Percentiles rank a stretch among this genome's conserved stretches.
Conservation (phyloP, 257 asterid species). For the Salvia rosmarinus region DNA sequence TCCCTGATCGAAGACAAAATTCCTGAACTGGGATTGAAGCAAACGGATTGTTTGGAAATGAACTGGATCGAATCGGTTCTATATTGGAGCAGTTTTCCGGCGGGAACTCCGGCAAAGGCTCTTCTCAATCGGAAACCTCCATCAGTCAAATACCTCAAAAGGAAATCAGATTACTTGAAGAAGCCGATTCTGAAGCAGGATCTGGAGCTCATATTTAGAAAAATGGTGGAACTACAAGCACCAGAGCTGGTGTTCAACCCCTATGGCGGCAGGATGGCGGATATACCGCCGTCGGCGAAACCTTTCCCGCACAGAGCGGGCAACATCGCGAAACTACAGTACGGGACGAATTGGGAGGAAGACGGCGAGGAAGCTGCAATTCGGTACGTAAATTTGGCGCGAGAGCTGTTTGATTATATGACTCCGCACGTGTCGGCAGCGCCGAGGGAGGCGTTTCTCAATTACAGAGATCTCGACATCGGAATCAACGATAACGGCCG, state of each 20-base stretch:
- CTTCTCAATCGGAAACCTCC: constrained; percentile 47
- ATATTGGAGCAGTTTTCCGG: constrained; percentile 41
- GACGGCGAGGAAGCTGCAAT: constrained; percentile 35
- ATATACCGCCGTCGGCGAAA: constrained; percentile 38
- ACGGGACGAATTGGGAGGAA: constrained; percentile 45
- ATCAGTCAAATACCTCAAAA: constrained; percentile 30
- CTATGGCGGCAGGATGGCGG: constrained; percentile 47
- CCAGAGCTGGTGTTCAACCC: constrained; percentile 40
- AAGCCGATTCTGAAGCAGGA: constrained; percentile 44
- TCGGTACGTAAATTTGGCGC: constrained; percentile 30
- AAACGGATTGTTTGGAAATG: constrained; percentile 47
- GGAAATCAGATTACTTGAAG: constrained; percentile 57
- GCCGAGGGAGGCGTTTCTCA: constrained; percentile 47
- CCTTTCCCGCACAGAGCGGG: constrained; percentile 51
- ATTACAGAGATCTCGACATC: constrained; percentile 48
- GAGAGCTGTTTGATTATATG: constrained; percentile 35
- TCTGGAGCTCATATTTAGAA: constrained; percentile 44
- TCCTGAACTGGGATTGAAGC: constrained; percentile 46
- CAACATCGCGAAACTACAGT: constrained; percentile 42
- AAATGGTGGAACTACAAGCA: constrained; percentile 47
- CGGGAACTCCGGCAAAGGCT: constrained; percentile 33
- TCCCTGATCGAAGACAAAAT: constrained; percentile 34
- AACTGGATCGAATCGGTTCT: constrained; percentile 57
- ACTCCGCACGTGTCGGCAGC: constrained; percentile 41
- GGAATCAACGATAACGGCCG: constrained; percentile 38